Conservation (phyloP, 208 protist species). For the Naegleria lovaniensis region DNA sequence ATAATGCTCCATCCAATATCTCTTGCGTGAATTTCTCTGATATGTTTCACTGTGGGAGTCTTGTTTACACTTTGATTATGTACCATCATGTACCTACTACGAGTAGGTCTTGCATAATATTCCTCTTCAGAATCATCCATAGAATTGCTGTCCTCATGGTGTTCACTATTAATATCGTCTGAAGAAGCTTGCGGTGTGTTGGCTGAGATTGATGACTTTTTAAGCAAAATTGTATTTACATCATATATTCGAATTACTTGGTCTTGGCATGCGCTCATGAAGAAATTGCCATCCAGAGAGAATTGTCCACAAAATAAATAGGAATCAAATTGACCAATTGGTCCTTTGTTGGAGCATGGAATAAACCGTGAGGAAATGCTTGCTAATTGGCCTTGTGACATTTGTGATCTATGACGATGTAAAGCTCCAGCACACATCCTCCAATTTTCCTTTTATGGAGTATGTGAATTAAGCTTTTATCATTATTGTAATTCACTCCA, state of each 20-base stretch:
- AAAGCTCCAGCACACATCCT: not conserved
- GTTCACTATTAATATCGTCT: not conserved
- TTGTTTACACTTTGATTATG: not conserved
- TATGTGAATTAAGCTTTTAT: not conserved
- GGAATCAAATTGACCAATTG: not conserved
- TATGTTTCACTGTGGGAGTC: not conserved
- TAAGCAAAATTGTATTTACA: not conserved
- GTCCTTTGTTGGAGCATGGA: not conserved
- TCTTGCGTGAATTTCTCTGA: slow-evolving; percentile 28
- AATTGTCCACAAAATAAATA: slow-evolving; percentile 40
- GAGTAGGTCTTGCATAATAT: slow-evolving; percentile 25
- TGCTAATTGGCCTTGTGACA: not conserved
- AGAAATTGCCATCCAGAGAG: slow-evolving; percentile 27
- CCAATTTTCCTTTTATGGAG: not conserved
- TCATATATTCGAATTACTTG: not conserved
- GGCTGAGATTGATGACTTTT: not conserved
- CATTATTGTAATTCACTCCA: not conserved
- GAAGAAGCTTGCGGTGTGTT: not conserved
- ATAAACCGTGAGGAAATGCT: not conserved
- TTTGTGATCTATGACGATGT: not conserved
- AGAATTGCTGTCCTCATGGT: not conserved
- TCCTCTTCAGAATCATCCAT: not conserved
- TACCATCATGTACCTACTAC: not conserved
- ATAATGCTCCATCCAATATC: slow-evolving; percentile 40
- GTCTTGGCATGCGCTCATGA: slow-evolving; percentile 38